A percentile compares a stretch with the other conserved stretches of the same genome.
Evolutionary conservation across 371 early-diverging fungal genomes (phyloP).

Genomic region (Mortierella sp.): DNA sequence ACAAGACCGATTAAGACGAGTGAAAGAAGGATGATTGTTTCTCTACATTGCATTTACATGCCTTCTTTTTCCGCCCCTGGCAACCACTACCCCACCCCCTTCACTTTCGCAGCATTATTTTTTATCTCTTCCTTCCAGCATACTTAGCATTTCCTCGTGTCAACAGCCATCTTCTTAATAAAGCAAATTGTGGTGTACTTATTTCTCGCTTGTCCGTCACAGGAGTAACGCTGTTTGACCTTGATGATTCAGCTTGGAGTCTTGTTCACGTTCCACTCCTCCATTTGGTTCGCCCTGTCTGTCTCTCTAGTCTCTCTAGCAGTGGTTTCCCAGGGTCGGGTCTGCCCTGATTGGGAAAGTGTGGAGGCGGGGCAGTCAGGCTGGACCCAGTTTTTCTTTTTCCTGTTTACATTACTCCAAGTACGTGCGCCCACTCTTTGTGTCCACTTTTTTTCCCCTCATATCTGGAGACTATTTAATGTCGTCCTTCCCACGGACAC

Average conservation of each 20-base stretch:
- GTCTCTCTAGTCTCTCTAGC: neutral
- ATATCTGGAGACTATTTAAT: neutral
- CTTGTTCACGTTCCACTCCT: neutral
- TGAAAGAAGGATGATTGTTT: neutral
- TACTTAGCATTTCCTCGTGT: neutral
- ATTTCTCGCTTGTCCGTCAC: neutral
- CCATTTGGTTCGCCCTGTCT: neutral
- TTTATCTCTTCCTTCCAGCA: neutral
- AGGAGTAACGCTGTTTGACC: neutral
- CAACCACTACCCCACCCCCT: neutral
- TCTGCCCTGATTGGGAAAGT: neutral
- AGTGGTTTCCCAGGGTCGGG: neutral
- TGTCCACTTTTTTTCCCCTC: neutral
- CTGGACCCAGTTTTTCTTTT: constrained; percentile 12
- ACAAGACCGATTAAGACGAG: neutral
- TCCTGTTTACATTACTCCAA: neutral
- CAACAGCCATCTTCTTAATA: neutral
- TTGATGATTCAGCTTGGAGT: neutral
- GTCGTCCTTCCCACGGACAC: neutral
- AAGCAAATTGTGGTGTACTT: neutral
- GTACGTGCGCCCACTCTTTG: neutral
- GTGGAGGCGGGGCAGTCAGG: neutral
- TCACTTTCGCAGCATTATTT: too few species aligned
- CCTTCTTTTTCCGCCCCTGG: neutral
- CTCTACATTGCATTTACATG: neutral